phyloP scores from a whole-genome alignment of 495 filamentous ascomycete genomes.

The Penicillium verhagenii region DNA sequence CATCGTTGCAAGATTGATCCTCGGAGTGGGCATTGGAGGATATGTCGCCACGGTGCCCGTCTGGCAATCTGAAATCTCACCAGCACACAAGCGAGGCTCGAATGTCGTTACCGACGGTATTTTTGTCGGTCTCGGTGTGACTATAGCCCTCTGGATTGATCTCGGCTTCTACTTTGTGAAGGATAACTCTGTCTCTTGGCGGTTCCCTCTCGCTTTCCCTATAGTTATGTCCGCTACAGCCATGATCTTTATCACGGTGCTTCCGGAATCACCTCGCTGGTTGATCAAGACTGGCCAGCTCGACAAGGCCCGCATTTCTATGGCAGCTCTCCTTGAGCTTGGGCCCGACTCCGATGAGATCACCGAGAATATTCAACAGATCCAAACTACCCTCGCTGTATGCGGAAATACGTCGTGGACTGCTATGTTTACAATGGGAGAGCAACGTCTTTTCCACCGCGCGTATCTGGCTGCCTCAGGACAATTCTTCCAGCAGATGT shows the following conservation, averaged over 20 bases:
- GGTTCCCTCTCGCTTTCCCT: slow-evolving; percentile 50
- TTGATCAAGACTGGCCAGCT: slow-evolving; percentile 51
- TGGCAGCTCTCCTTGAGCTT: slow-evolving; percentile 28
- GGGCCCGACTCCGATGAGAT: slow-evolving; percentile 26
- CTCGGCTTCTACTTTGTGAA: slow-evolving; percentile 46
- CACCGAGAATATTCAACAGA: slow-evolving; percentile 27
- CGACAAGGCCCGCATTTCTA: slow-evolving; percentile 45
- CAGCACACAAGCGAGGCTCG: slow-evolving; percentile 38
- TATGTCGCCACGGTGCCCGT: slow-evolving; percentile 41
- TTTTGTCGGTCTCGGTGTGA: slow-evolving; percentile 55
- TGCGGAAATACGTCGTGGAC: slow-evolving; percentile 15
- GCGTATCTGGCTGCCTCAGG: slow-evolving; percentile 29
- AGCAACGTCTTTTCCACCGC: slow-evolving; percentile 24
- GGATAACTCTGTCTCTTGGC: slow-evolving; percentile 45
- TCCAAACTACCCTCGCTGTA: slow-evolving; percentile 32
- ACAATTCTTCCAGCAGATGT: slow-evolving; percentile 54
- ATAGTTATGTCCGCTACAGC: slow-evolving; percentile 59
- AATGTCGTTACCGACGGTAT: slow-evolving; percentile 39
- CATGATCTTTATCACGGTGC: slow-evolving; percentile 54
- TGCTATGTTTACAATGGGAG: slow-evolving; percentile 23
- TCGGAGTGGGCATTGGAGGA: slow-evolving; percentile 60
- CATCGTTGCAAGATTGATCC: slow-evolving; percentile 50
- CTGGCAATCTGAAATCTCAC: slow-evolving; percentile 50
- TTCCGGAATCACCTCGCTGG: slow-evolving; percentile 61
- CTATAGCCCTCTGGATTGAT: slow-evolving; percentile 43